A percentile compares a stretch with the other conserved stretches of the same genome.
phyloP scores from a whole-genome alignment of 2,329 filamentous ascomycete species.

The Nemania sp. region DNA sequence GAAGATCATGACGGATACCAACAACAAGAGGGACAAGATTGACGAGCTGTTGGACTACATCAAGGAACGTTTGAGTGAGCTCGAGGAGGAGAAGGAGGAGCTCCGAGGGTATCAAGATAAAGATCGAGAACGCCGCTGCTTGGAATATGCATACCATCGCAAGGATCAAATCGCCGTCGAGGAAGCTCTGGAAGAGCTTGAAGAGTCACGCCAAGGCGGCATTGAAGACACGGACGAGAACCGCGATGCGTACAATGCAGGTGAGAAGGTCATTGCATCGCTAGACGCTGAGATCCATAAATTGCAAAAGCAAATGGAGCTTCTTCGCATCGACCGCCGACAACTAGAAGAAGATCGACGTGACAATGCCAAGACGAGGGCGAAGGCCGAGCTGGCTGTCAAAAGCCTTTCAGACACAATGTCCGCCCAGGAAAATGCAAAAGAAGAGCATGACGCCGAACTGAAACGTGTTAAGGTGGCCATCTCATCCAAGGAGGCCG shows the following conservation, averaged over 20 bases:
- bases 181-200: constrained; percentile 78
- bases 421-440: constrained; percentile 74
- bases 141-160: constrained; percentile 94
- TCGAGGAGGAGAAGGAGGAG: constrained; percentile 98
- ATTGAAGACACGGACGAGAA: constrained; percentile 84
- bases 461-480: constrained; percentile 72
- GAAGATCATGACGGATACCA: constrained; percentile 96
- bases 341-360: constrained; percentile 90
- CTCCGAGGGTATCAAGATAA: constrained; percentile 92
- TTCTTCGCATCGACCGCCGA: constrained; percentile 80
- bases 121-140: constrained; percentile 85
- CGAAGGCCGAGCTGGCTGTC: constrained; percentile 83
- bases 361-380: constrained; percentile 76
- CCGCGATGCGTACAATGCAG: constrained; percentile 73
- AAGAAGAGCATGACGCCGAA: constrained; percentile 71
- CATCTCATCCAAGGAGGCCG: constrained; percentile 75
- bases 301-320: constrained; percentile 79
- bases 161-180: constrained; percentile 82
- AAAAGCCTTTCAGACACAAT: constrained; percentile 85
- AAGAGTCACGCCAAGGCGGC: constrained; percentile 78
- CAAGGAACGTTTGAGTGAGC: constrained; percentile 82
- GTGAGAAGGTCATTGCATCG: constrained; percentile 76
- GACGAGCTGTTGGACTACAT: constrained; percentile 92
- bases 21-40: constrained; percentile 92
- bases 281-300: constrained; percentile 81